Base-by-base conservation (phyloP, 371 early-diverging fungal species). In the Dichotomocladium elegans region DNA sequence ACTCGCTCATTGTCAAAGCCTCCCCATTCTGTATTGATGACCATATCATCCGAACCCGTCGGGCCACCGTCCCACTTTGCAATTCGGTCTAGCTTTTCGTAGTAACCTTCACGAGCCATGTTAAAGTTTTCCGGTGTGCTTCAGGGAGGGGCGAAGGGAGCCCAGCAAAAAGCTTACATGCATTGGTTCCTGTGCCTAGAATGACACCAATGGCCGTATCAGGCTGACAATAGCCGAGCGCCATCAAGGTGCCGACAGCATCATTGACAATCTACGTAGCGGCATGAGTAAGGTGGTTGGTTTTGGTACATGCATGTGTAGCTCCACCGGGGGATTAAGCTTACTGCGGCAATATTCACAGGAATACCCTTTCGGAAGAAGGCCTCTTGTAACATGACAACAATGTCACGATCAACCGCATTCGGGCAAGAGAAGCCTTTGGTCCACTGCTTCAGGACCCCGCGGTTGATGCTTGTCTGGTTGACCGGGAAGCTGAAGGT, bases 131-230 rank as follows among this genome's bases (percentile, higher is more conserved):
- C n/a, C n/a, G n/a, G n/a, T n/a, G n/a, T n/a, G n/a, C n/a, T 19
- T 37, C 3, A 7, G 10, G 5, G 21, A 0, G 25, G 29, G 19
- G 5, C 17, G 30, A 27, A 9, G 30, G 8, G 27, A 41, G 25
- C 14, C 14, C 11, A 11, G 17, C 17, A 35, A 33, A 33, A 12
- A n/a, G 11, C 61, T 47, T 55, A 61, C 63, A 53, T 27, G 93
- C 95, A 63, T 98, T 98, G 57, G 93, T 89, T 29, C 99, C 99
- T 11, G 99, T 99, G 47, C 99, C 99, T 31, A 96, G 79, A 55
- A 96, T 95, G 24, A 95, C 90, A 58, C 95, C 96, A 68, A 95
- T 82, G 55, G 79, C 69, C 21, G 94, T 92, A 34, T 86, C 81
- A 14, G 94, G 91, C 49, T 86, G 61, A 45, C 70, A 61, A 77